Evolutionary conservation across 106 monocot species (phyloP), one percentile per base, ranked within the genome.

Genomic region (Acanthochlamys bracteata): DNA sequence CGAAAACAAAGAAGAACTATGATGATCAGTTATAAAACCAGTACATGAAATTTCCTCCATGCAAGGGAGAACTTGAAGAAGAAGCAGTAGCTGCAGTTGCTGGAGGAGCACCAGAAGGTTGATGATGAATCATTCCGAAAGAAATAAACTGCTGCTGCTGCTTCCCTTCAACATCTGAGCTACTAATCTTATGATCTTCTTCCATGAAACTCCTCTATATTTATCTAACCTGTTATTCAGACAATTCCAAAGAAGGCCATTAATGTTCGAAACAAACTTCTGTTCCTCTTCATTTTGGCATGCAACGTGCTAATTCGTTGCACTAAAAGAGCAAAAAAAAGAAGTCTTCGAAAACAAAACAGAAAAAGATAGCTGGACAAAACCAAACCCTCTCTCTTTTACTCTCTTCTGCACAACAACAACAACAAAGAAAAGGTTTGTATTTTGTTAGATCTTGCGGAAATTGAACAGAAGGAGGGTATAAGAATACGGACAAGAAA

Each of bases 41-140:
- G 64, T 75, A 80, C 79, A 80, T 75, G 79, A 80, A 75, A 60
- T 53, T 66, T n/a, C 64, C 70, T n/a, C 57, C 74, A 61, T 80
- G 79, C 60, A 75, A 60, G 70, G 64, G 22, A 20, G 64, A 46
- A 23, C 45, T 21, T 0, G 62, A 42, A 11, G 78, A 68, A 20
- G 75, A 65, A 25, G 75, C 66, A 39, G 49, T 49, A 9, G 49
- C 49, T 49, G 49, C 6, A 1, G 49, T 9, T 49, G 75, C 46
- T 22, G 33, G 33, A 33, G 6, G 4, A 33, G 33, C 33, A 33
- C 4, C 33, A 33, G 33, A 33, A 33, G 33, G 33, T 33, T 33
- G 33, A 33, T 33, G 33, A 33, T 70, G 55, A 45, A 60, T 69
- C 69, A 75, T 71, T 59, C 66, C 70, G 43, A 75, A 80, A 33